Evolutionary conservation across 2,329 filamentous ascomycete genomes (phyloP).

Genomic region (Fonsecaea erecta): DNA sequence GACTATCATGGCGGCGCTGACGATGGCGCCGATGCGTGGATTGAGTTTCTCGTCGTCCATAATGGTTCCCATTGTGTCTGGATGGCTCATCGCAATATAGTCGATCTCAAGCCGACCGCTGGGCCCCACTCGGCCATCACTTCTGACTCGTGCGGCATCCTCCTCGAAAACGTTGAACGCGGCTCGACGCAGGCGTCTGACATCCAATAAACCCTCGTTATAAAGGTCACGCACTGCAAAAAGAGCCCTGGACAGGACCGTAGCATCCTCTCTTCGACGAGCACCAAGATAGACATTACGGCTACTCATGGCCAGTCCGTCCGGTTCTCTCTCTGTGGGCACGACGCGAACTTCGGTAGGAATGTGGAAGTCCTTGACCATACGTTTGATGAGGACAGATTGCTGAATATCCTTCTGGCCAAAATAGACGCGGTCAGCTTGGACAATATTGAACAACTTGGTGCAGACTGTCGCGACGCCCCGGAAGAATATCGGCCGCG

Average conservation of each 20-base stretch:
- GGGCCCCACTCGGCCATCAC: slow-evolving; percentile 31
- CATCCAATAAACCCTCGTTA: slow-evolving; percentile 55
- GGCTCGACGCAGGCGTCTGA: slow-evolving; percentile 72
- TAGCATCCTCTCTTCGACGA: slow-evolving; percentile 71
- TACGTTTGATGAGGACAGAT: slow-evolving; percentile 81
- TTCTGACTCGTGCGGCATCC: slow-evolving; percentile 40
- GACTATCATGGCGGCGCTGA: slow-evolving; percentile 93
- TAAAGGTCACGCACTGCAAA: slow-evolving; percentile 72
- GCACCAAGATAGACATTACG: slow-evolving; percentile 89
- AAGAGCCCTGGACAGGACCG: slow-evolving; percentile 73
- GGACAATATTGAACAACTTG: slow-evolving; percentile 85
- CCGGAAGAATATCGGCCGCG: slow-evolving; percentile 90
- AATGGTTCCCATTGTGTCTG: slow-evolving; percentile 81
- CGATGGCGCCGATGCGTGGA: slow-evolving; percentile 71
- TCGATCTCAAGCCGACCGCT: slow-evolving; percentile 73
- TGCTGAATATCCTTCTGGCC: slow-evolving; percentile 98
- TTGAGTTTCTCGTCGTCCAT: slow-evolving; percentile 77
- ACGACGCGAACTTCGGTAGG: slow-evolving; percentile 74
- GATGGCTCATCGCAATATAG: slow-evolving; percentile 89
- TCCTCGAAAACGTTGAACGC: slow-evolving; percentile 65
- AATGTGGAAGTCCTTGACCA: slow-evolving; percentile 87
- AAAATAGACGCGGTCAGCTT: slow-evolving; percentile 82
- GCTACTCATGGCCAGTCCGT: slow-evolving; percentile 89
- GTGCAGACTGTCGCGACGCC: slow-evolving; percentile 96
- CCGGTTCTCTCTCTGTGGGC: slow-evolving; percentile 73